Base-by-base conservation (phyloP, 768 basidiomycete genomes). In the Phaeotremella skinneri region DNA sequence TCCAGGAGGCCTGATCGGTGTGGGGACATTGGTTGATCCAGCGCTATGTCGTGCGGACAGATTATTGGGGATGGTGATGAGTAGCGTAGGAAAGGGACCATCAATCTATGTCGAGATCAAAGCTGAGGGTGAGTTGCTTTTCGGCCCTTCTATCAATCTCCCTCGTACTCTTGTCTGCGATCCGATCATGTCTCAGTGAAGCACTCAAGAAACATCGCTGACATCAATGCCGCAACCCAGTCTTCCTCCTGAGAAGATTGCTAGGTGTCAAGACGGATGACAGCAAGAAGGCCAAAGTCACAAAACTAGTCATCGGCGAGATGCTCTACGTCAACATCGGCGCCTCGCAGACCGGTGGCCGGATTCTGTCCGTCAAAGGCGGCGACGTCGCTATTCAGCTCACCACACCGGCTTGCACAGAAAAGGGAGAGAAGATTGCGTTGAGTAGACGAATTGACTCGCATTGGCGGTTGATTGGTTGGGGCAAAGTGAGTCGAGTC, bases 191-290 rank as follows among this genome's bases (percentile, higher is more conserved):
- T 56, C 52, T n/a, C 13, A 2, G 20, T n/a, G n/a, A n/a, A n/a
- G n/a, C n/a, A n/a, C n/a, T n/a, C n/a, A n/a, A n/a, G n/a, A n/a
- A n/a, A n/a, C n/a, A n/a, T n/a, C n/a, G n/a, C n/a, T n/a, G n/a
- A n/a, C n/a, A n/a, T n/a, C n/a, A n/a, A n/a, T n/a, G n/a, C n/a
- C n/a, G n/a, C n/a, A n/a, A n/a, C 4, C 13, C 53, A 51, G 81
- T 93, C 67, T 99, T 97, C 87, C 81, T 98, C 30, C 87, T 99
- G 31, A 89, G 96, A 60, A 86, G 96, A 59, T 80, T 98, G 54
- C 84, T 98, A n/a, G 94, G 96, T 75, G 96, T 99, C 62, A 92
- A 93, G 78, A 91, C 92, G 23, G 94, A 97, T 78, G 96, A 98
- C 81, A 96, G 93, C 81, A 99, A 97, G 78, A 90, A 93, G 76